Percentiles rank a stretch among this genome's conserved stretches.
These are phyloP conservation scores for Bjerkandera adusta DNA, from an alignment of 1,284 basidiomycete species.

Conservation along the genomic window DNA sequence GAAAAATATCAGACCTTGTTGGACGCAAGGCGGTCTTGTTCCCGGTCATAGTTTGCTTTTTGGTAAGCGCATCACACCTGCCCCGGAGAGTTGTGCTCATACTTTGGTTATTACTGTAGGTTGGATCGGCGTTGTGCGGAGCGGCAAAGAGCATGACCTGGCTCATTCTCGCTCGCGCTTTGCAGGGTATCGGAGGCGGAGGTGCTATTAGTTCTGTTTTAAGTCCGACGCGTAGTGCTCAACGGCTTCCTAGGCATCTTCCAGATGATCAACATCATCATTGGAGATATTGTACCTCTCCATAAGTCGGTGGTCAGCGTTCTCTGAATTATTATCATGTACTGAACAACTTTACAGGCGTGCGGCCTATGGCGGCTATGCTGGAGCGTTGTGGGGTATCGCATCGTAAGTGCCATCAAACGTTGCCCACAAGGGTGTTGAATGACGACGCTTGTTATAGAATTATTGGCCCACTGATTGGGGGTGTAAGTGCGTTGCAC, in stretches of 20 bases:
- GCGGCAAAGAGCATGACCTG: conserved; percentile 70
- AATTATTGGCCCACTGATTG: conserved; percentile 70
- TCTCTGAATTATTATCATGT: not conserved
- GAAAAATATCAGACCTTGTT: conserved; percentile 66
- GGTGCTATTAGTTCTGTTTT: conserved; percentile 23
- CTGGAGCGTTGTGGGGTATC: conserved; percentile 78
- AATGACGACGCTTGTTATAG: conserved; percentile 30
- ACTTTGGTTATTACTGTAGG: conserved; percentile 26
- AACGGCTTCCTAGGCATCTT: conserved; percentile 42
- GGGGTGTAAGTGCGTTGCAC: conserved; percentile 48
- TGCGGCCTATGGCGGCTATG: conserved; percentile 64
- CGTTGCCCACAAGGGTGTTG: not conserved
- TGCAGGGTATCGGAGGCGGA: conserved; percentile 80
- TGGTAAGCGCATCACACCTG: conserved; percentile 46
- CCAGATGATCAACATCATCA: conserved; percentile 58
- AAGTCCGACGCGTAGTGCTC: not conserved
- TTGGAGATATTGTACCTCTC: conserved; percentile 73
- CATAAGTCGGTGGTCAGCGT: conserved; percentile 48
- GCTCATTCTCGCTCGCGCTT: conserved; percentile 70
- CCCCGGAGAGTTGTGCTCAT: not conserved
- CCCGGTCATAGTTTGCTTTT: conserved; percentile 59
- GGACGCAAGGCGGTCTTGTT: conserved; percentile 75
- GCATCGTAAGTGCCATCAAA: conserved; percentile 40
- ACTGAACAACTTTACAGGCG: conserved; percentile 39
- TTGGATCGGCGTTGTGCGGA: conserved; percentile 77